phyloP scores from a whole-genome alignment of 148 eudicot species.

The Cornus controversa region DNA sequence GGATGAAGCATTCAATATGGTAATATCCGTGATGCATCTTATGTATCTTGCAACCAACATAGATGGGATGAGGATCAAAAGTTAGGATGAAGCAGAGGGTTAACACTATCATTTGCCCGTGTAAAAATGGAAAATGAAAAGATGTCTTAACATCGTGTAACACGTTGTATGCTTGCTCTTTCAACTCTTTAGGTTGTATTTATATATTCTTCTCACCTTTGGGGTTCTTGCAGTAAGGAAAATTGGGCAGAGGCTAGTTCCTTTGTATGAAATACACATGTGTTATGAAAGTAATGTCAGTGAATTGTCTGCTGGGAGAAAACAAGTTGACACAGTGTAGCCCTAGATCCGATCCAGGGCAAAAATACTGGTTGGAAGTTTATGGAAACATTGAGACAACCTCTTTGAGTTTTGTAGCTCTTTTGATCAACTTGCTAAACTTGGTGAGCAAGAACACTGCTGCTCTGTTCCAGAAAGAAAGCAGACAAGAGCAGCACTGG shows the following conservation, averaged over 20 bases:
- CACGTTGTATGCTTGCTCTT: neutral
- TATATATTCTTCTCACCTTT: neutral
- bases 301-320: too few relatives aligned
- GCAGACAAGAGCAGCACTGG: too few relatives aligned
- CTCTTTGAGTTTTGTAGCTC: too few relatives aligned
- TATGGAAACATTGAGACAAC: too few relatives aligned
- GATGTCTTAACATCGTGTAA: neutral
- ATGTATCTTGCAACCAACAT: neutral
- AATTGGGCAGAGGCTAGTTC: neutral
- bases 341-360: too few relatives aligned
- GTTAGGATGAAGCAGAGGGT: neutral
- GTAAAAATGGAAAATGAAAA: neutral
- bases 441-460: too few relatives aligned
- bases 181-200: neutral
- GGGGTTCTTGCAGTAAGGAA: neutral
- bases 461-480: too few relatives aligned
- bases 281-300: too few relatives aligned
- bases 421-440: too few relatives aligned
- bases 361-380: too few relatives aligned
- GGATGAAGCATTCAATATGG: constrained; percentile 75
- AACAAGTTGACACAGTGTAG: too few relatives aligned
- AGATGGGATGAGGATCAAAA: neutral
- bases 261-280: too few relatives aligned
- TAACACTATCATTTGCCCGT: neutral
- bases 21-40: constrained; percentile 9